phyloP scores from a whole-genome alignment of 2,329 filamentous ascomycete genomes.

The Phymatotrichopsis omnivora region DNA sequence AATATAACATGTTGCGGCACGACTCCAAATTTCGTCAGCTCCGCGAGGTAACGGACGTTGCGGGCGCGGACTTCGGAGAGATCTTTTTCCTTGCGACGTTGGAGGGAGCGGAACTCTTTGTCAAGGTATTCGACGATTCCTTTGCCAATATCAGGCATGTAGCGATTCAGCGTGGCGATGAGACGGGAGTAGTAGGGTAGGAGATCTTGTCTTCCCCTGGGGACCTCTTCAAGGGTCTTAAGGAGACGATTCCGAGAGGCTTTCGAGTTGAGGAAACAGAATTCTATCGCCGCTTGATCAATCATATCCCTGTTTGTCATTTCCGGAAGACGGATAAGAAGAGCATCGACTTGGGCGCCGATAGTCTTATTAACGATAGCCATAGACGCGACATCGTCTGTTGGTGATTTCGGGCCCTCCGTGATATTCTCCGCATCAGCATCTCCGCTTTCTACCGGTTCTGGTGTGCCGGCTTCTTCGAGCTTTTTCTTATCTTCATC shows the following conservation, averaged over 20 bases:
- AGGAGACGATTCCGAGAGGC: constrained; percentile 89
- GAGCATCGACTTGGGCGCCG: constrained; percentile 86
- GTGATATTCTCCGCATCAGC: constrained; percentile 29
- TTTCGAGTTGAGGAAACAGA: constrained; percentile 97
- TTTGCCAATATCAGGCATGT: constrained; percentile 90
- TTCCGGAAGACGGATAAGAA: constrained; percentile 80
- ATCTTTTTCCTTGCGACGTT: constrained; percentile 94
- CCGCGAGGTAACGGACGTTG: constrained; percentile 66
- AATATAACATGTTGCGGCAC: constrained; percentile 98
- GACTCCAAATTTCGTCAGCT: constrained; percentile 94
- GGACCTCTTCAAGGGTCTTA: constrained; percentile 87
- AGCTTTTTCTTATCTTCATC: constrained; percentile 40
- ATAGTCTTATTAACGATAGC: constrained; percentile 96
- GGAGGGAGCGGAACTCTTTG: constrained; percentile 90
- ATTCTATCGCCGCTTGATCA: constrained; percentile 87
- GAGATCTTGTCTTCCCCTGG: constrained; percentile 84
- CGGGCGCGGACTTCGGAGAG: constrained; percentile 87
- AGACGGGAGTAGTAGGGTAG: constrained; percentile 86
- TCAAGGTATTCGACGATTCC: constrained; percentile 86
- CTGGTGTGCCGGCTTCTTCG: constrained; percentile 70
- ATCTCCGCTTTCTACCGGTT: constrained; percentile 41
- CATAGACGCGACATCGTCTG: constrained; percentile 75
- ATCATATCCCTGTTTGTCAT: constrained; percentile 84
- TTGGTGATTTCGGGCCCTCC: constrained; percentile 37
- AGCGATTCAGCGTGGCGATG: constrained; percentile 83